Evolutionary conservation across 2,329 filamentous ascomycete genomes (phyloP), one percentile per base, ranked within the genome.

Genomic region (Trichoderma afroharzianum): DNA sequence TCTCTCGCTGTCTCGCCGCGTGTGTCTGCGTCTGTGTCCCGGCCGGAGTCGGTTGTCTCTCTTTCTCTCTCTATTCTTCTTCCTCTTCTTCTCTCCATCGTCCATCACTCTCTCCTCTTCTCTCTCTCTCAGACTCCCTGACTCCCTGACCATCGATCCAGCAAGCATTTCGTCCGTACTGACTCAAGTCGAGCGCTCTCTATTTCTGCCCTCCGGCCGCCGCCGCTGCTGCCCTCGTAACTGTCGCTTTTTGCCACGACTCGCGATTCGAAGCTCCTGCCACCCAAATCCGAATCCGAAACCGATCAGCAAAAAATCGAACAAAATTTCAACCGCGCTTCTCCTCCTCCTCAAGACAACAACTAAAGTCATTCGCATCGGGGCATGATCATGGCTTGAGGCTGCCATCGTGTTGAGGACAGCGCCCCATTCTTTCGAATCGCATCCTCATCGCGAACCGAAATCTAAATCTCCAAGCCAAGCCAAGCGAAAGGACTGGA

Each of bases 311-410:
- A 36, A 15, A 36, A 33, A 33, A 5, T 33, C 32, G 14, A 33
- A 4, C 32, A 26, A 55, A 47, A 58, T 4, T n/a, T n/a, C 21
- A 12, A 3, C 12, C 24, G 50, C 50, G 28, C 62, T 39, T 43
- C 21, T 53, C 21, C 21, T 53, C 47, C 18, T 24, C 57, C 57
- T 53, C 47, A 6, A 3, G 11, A 53, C 21, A 21, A 47, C 43
- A 6, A 24, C n/a, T n/a, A n/a, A 21, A 50, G 43, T 50, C n/a
- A 3, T 50, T 50, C n/a, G 18, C 43, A 50, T 1, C 43, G 15
- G 18, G 21, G 32, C 28, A 36, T 61, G 57, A 69, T 53, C 39
- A 69, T 69, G 67, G 57, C 67, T 36, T 69, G 57, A 69, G 43
- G 39, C 39, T 69, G 57, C 57, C 26, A 28, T 21, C 57, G 28